Percentiles rank a stretch among this genome's conserved stretches.
phyloP scores from a whole-genome alignment of 1,139 yeast genomes.

The Barnettozyma hawaiiensis region DNA sequence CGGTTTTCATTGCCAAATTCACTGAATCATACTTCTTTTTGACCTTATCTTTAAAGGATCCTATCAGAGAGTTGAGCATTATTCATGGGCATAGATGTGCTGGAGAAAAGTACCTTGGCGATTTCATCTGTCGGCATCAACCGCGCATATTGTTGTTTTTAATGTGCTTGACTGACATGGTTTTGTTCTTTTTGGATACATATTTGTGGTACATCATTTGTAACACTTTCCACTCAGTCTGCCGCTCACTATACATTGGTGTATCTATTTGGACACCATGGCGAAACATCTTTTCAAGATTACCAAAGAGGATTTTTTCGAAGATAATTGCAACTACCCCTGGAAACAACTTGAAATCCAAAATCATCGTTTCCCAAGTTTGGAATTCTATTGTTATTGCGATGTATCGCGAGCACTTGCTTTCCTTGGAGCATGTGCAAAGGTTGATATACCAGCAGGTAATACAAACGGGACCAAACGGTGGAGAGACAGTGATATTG shows the following conservation, averaged over 20 bases:
- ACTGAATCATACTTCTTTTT: constrained; percentile 64
- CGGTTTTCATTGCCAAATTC: constrained; percentile 59
- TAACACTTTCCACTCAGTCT: constrained; percentile 65
- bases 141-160: constrained; percentile 56
- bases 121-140: constrained; percentile 49
- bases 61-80: constrained; percentile 45
- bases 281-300: constrained; percentile 68
- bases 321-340: constrained; percentile 60
- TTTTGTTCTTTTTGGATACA: constrained; percentile 69
- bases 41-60: constrained; percentile 63
- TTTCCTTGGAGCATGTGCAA: constrained; percentile 67
- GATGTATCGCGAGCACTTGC: constrained; percentile 65
- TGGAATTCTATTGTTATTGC: constrained; percentile 71
- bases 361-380: constrained; percentile 63
- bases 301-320: constrained; percentile 67
- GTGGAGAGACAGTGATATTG: constrained; percentile 29
- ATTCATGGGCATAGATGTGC: constrained; percentile 37
- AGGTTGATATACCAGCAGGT: constrained; percentile 62
- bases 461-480: constrained; percentile 27
- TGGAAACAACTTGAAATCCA: constrained; percentile 46
- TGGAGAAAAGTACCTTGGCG: constrained; percentile 59
- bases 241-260: constrained; percentile 69
- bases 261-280: constrained; percentile 71
- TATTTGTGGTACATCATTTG: constrained; percentile 71
- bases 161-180: constrained; percentile 58